Conservation (phyloP, 1,139 yeast species). For the Taphrina deformans region DNA sequence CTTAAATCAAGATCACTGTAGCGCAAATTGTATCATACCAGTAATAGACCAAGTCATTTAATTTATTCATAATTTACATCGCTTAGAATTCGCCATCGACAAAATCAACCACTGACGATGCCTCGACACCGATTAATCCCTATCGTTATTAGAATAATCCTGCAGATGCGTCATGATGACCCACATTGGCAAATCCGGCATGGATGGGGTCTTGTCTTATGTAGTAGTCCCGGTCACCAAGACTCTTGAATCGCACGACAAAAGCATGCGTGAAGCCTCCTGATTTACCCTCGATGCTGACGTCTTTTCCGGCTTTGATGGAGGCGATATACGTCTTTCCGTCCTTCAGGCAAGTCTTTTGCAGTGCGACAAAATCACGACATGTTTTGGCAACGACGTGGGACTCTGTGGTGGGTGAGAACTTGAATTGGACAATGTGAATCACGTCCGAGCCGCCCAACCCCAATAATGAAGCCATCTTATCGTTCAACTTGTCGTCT, state of each 20-base stretch:
- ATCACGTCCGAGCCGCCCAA: conserved; percentile 14
- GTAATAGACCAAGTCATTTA: background rate
- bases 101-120: conserved; percentile 5
- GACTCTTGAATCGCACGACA: conserved; percentile 12
- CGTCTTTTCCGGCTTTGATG: conserved; percentile 25
- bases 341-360: conserved; percentile 7
- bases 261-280: conserved; percentile 26
- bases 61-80: background rate
- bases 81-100: conserved; percentile 13
- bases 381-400: conserved; percentile 19
- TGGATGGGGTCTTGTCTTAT: conserved; percentile 25
- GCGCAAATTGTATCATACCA: background rate
- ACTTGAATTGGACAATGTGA: conserved; percentile 28
- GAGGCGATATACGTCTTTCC: conserved; percentile 26
- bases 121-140: conserved; percentile 14
- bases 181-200: conserved; percentile 17
- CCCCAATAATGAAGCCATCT: conserved; percentile 11
- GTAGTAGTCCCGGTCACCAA: conserved; percentile 29
- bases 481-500: no score
- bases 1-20: background rate
- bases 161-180: background rate
- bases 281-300: conserved; percentile 22
- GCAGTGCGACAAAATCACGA: conserved; percentile 8
- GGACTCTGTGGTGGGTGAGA: background rate
- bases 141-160: background rate